Evolutionary conservation across 2,329 filamentous ascomycete species (phyloP).

Genomic region (Botryotinia calthae): DNA sequence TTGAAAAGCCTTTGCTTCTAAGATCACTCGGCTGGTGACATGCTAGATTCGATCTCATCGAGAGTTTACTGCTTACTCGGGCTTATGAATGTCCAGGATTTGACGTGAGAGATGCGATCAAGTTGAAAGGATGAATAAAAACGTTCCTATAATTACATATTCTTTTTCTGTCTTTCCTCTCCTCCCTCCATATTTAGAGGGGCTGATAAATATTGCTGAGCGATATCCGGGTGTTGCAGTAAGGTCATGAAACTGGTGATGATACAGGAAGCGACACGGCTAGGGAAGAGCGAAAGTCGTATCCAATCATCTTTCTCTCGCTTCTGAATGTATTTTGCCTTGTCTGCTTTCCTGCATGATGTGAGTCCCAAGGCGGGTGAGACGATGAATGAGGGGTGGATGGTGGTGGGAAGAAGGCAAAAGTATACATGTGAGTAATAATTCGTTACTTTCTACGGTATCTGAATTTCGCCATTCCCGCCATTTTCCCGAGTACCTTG

Average conservation of each 20-base stretch:
- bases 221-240: background rate
- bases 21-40: slow-evolving; percentile 2
- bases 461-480: background rate
- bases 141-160: background rate
- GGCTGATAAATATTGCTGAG: slow-evolving; percentile 7
- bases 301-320: background rate
- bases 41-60: slow-evolving; percentile 12
- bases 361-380: slow-evolving; percentile 4
- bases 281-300: background rate
- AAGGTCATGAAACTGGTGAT: slow-evolving; percentile 13
- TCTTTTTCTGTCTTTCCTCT: background rate
- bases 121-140: background rate
- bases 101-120: background rate
- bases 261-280: slow-evolving; percentile 11
- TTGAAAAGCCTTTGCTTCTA: background rate
- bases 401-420: background rate
- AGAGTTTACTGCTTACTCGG: slow-evolving; percentile 23
- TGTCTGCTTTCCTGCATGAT: background rate
- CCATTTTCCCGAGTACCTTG: slow-evolving; percentile 1
- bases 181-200: slow-evolving; percentile 18
- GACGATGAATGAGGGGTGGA: slow-evolving; percentile 6
- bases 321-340: background rate
- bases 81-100: slow-evolving; percentile 21
- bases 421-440: slow-evolving; percentile 11
- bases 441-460: background rate